Evolutionary conservation across 169 alveolate genomes (phyloP), one percentile per base, ranked within the genome.

Genomic region (Eimeria nieschulzi): DNA sequence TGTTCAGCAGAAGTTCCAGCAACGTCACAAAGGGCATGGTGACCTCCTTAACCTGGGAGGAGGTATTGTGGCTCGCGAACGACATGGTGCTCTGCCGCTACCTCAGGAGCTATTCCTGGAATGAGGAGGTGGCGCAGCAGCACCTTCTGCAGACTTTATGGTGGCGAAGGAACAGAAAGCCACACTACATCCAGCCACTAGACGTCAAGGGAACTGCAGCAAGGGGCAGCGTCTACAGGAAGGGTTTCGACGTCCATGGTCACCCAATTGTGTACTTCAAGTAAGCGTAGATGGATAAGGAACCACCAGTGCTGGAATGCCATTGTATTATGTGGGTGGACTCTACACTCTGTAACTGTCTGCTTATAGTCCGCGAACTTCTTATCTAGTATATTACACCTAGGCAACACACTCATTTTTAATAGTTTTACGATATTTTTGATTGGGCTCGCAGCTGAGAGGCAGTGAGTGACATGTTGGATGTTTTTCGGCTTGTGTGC

Each of bases 201-300:
- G 84, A 84, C 8, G 91, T 84, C 8, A 25, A 13, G 46, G 61
- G 33, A 7, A 54, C 71, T 12, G 91, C 91, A 10, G 72, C 33
- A 15, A 84, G 79, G 56, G 91, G 91, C 6, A 84, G 91, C 21
- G 79, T 84, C 59, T 84, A 84, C 73, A 66, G 91, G 15, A 68
- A 56, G 26, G 91, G 91, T 3, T 84, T 70, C 78, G 91, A 84
- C 71, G 9, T 54, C 23, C 25, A 25, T 13, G 91, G 91, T 9
- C 83, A 73, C 46, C 83, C 91, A 13, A 71, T 84, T 25, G 61
- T 84, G 61, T 84, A 84, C 51, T 84, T 84, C 83, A 84, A 84
- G 91, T 84, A 12, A 55, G 91, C 46, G 6, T n/a, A 7, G 19
- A 72, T 15, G 9, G 9, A 66, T 21, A 66, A 23, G 21, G 21